Conservation (phyloP, 805 yeast species). For the Pichia heedii region DNA sequence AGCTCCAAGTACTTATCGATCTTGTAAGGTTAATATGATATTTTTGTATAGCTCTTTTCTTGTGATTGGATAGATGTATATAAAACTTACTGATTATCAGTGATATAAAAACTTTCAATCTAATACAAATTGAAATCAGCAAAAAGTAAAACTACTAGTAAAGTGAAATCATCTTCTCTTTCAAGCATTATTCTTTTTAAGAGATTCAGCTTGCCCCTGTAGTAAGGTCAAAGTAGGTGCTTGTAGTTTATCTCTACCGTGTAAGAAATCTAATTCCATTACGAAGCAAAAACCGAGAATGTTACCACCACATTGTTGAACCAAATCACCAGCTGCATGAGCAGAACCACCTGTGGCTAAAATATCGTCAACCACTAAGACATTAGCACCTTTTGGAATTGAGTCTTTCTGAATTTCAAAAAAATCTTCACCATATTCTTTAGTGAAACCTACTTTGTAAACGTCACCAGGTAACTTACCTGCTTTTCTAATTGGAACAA, state of each 20-base stretch:
- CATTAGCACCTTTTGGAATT: conserved; percentile 70
- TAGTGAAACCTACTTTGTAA: conserved; percentile 60
- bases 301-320: conserved; percentile 55
- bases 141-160: too few species aligned
- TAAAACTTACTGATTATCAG: too few species aligned
- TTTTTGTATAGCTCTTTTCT: too few species aligned
- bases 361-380: conserved; percentile 88
- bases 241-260: conserved; percentile 80
- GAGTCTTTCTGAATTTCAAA: conserved; percentile 84
- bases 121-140: too few species aligned
- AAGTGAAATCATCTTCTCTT: too few species aligned
- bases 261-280: conserved; percentile 89
- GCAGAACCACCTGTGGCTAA: conserved; percentile 99
- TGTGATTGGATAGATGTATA: too few species aligned
- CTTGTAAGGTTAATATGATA: too few species aligned
- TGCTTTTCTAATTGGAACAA: conserved; percentile 89
- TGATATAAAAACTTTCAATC: too few species aligned
- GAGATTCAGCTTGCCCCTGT: conserved; percentile 64
- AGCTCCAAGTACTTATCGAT: too few species aligned
- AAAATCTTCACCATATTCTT: conserved; percentile 88
- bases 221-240: conserved; percentile 87
- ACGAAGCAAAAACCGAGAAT: conserved; percentile 78
- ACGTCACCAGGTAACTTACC: conserved; percentile 92
- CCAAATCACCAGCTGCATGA: conserved; percentile 82
- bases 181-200: conserved; percentile 13